Percentiles rank a stretch among this genome's conserved stretches.
Conservation (phyloP, 257 asterid species). For the Solanum habrochaites region DNA sequence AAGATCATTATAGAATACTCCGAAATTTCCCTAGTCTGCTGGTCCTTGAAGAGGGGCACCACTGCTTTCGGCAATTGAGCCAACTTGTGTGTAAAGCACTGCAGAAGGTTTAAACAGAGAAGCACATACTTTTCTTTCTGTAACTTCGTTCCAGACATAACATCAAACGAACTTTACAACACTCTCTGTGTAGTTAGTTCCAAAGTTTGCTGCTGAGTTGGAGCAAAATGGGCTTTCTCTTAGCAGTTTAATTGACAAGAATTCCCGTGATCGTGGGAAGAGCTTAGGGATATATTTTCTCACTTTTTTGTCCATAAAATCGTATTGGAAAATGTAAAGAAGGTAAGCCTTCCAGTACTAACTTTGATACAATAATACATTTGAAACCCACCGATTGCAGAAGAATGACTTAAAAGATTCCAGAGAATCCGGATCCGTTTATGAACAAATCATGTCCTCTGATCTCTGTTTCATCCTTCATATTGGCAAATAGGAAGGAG, state of each 20-base stretch:
- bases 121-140: constrained; percentile 62
- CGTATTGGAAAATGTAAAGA: constrained; percentile 46
- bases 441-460: constrained; percentile 1
- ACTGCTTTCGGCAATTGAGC: constrained; percentile 52
- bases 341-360: constrained; percentile 48
- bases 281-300: constrained; percentile 32
- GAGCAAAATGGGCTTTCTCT: constrained; percentile 20
- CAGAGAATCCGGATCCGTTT: constrained; percentile 1
- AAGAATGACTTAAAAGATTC: constrained; percentile 7
- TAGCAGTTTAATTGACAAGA: constrained; percentile 20
- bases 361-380: constrained; percentile 29
- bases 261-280: constrained; percentile 15
- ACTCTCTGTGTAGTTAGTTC: neutral
- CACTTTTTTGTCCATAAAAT: constrained; percentile 58
- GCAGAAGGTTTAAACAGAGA: constrained; percentile 23
- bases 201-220: constrained; percentile 6
- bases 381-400: constrained; percentile 45
- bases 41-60: constrained; percentile 76
- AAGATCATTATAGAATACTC: constrained; percentile 24
- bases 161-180: constrained; percentile 45
- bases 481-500: neutral
- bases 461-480: neutral
- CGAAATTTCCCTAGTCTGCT: constrained; percentile 42
- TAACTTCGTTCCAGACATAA: constrained; percentile 83
- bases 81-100: constrained; percentile 44